Percentiles rank a stretch among this genome's conserved stretches.
Evolutionary conservation across 2,329 filamentous ascomycete genomes (phyloP).

Genomic region (Periconia sp.): DNA sequence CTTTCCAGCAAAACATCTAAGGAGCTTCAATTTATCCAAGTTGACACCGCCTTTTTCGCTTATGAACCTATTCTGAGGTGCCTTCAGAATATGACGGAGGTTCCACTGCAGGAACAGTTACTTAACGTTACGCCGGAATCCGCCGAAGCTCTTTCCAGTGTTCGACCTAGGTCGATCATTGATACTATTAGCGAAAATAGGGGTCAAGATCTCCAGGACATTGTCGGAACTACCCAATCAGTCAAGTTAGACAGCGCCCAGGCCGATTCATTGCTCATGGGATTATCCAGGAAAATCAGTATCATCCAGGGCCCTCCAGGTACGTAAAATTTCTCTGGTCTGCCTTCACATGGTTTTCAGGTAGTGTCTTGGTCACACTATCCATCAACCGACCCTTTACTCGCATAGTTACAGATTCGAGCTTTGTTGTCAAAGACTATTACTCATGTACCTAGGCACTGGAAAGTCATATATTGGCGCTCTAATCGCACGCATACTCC

Average conservation of each 20-base stretch:
- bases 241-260: slow-evolving; percentile 62
- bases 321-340: slow-evolving; percentile 46
- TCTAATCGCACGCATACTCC: slow-evolving; percentile 63
- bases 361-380: too few relatives aligned
- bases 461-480: slow-evolving; percentile 79
- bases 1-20: slow-evolving; percentile 27
- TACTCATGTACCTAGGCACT: slow-evolving; percentile 58
- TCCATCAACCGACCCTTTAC: too few relatives aligned
- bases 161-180: slow-evolving; percentile 32
- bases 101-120: slow-evolving; percentile 63
- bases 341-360: too few relatives aligned
- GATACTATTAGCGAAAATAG: slow-evolving; percentile 22
- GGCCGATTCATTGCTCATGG: slow-evolving; percentile 60
- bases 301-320: slow-evolving; percentile 77
- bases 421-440: too few relatives aligned
- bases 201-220: slow-evolving; percentile 23
- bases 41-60: slow-evolving; percentile 71
- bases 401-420: too few relatives aligned
- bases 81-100: slow-evolving; percentile 61
- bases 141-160: slow-evolving; percentile 25
- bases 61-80: slow-evolving; percentile 70
- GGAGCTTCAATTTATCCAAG: slow-evolving; percentile 59
- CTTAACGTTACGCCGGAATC: slow-evolving; percentile 42
- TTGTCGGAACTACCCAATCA: slow-evolving; percentile 20
- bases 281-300: slow-evolving; percentile 61